phyloP scores from a whole-genome alignment of 208 protist species.

The Acanthamoeba triangularis region DNA sequence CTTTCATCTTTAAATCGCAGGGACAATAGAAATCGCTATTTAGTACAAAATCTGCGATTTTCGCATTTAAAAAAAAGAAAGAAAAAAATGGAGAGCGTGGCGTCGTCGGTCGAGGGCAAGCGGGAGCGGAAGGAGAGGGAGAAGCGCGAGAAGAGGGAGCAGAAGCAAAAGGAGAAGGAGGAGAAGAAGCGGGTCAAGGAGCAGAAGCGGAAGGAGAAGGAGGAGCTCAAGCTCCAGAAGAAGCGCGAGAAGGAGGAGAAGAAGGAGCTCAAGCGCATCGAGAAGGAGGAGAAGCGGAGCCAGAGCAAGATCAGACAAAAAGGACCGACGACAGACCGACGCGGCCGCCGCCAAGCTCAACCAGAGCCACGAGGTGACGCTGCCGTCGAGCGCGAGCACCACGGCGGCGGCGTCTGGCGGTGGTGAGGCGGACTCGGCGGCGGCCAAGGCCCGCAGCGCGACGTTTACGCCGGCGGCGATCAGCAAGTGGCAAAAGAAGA shows the following conservation, averaged over 20 bases:
- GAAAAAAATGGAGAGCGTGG: neutral
- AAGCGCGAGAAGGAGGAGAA: slow-evolving; percentile 30
- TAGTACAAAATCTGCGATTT: neutral
- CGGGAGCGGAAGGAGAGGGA: slow-evolving; percentile 35
- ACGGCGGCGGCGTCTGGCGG: neutral
- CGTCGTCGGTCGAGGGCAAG: slow-evolving; percentile 25
- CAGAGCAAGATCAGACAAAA: neutral
- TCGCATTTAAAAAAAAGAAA: neutral
- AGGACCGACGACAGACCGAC: neutral
- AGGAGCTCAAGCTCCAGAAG: slow-evolving; percentile 43
- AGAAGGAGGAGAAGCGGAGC: slow-evolving; percentile 40
- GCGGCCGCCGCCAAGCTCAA: neutral
- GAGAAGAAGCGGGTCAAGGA: neutral
- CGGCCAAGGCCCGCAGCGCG: slow-evolving; percentile 39
- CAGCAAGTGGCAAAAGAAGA: slow-evolving; percentile 21
- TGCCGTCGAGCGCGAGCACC: neutral
- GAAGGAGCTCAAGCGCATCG: slow-evolving; percentile 26
- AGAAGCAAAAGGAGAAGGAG: slow-evolving; percentile 28
- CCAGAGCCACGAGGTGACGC: slow-evolving; percentile 10
- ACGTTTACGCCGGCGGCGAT: slow-evolving; percentile 8
- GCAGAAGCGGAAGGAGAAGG: slow-evolving; percentile 19
- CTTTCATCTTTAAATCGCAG: too few relatives aligned
- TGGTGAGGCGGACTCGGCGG: neutral
- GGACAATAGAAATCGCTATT: neutral
- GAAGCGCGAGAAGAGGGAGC: slow-evolving; percentile 2